Evolutionary conservation across 2,329 filamentous ascomycete species (phyloP).

Genomic region (Pyrenophora teres): DNA sequence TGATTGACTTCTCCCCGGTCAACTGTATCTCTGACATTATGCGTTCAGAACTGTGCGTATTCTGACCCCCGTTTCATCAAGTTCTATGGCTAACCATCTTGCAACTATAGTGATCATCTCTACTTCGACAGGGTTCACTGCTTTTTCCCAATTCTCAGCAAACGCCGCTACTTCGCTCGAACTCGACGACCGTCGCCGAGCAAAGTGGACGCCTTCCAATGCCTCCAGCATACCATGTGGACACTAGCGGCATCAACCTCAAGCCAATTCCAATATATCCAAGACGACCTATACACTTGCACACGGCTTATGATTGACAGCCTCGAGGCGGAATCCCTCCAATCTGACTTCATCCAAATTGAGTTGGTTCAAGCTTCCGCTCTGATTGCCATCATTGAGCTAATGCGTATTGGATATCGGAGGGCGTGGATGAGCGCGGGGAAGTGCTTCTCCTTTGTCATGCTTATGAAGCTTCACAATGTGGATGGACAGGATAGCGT

Average conservation of each 20-base stretch:
- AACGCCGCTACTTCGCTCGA: neutral
- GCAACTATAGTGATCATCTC: neutral
- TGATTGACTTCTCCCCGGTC: neutral
- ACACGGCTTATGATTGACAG: neutral
- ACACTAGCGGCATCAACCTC: neutral
- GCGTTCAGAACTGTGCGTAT: neutral
- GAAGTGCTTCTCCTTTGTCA: neutral
- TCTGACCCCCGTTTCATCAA: neutral
- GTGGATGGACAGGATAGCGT: neutral
- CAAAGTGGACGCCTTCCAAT: neutral
- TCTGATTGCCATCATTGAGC: neutral
- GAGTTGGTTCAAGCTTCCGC: neutral
- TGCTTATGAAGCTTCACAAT: neutral
- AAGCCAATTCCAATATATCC: constrained; percentile 1
- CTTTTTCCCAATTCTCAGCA: neutral
- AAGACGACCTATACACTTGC: neutral
- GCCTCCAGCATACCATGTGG: constrained; percentile 1
- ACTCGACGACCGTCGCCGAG: neutral
- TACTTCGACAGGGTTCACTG: neutral
- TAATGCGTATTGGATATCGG: neutral
- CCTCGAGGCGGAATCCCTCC: neutral
- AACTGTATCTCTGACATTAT: neutral
- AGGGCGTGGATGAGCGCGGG: constrained; percentile 1
- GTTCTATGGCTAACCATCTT: neutral
- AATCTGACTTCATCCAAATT: neutral